Percentiles rank a stretch among this genome's conserved stretches.
Evolutionary conservation across 306 rosid species (phyloP).

Genomic region (Carpinus fangiana): DNA sequence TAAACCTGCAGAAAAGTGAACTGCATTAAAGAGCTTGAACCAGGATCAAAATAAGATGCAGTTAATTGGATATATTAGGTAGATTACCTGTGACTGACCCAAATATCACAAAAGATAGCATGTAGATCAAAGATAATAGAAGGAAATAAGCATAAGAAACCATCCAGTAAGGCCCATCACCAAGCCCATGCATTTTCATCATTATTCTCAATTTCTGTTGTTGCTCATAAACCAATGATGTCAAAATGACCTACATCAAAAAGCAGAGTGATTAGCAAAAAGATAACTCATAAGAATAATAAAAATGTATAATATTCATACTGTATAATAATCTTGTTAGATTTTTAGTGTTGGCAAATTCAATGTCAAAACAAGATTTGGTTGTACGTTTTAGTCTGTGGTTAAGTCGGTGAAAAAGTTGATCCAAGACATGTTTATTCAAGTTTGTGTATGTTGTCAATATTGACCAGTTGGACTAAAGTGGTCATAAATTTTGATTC

Average conservation of each 20-base stretch:
- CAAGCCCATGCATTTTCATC: slow-evolving; percentile 99
- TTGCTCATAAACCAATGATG: slow-evolving; percentile 81
- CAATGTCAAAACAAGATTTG: too few relatives aligned
- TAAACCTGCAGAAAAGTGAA: slow-evolving; percentile 56
- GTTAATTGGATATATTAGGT: slow-evolving; percentile 12
- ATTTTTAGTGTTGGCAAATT: too few relatives aligned
- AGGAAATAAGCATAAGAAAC: slow-evolving; percentile 79
- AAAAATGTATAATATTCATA: background rate
- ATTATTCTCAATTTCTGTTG: slow-evolving; percentile 83
- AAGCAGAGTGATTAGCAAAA: slow-evolving; percentile 5
- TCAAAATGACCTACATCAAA: slow-evolving; percentile 57
- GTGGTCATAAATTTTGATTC: too few relatives aligned
- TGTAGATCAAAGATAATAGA: slow-evolving; percentile 55
- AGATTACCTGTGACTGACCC: slow-evolving; percentile 83
- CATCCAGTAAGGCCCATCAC: slow-evolving; percentile 88
- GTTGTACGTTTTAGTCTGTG: too few relatives aligned
- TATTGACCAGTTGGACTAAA: too few relatives aligned
- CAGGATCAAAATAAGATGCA: slow-evolving; percentile 6
- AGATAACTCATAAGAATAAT: slow-evolving; percentile 3
- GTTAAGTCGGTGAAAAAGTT: too few relatives aligned
- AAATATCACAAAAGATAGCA: slow-evolving; percentile 72
- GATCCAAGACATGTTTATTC: too few relatives aligned
- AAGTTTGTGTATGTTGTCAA: too few relatives aligned
- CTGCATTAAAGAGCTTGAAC: slow-evolving; percentile 24
- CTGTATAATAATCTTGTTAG: background rate